A percentile compares a stretch with the other conserved stretches of the same genome.
phyloP scores from a whole-genome alignment of 139 green algal species.

The Tetradesmus lagerheimii region DNA sequence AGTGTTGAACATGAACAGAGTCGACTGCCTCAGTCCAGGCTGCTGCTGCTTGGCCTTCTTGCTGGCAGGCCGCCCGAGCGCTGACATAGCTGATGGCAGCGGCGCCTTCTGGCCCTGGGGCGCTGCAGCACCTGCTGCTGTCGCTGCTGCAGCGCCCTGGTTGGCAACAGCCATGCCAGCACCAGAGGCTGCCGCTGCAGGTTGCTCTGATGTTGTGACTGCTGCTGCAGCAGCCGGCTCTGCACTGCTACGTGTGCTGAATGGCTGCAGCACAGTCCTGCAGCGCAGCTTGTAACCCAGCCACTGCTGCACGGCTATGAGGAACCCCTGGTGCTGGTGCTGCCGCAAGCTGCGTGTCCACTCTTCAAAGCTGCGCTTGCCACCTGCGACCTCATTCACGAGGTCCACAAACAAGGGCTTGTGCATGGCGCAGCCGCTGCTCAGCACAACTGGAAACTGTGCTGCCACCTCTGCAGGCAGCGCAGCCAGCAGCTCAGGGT shows the following conservation, averaged over 20 bases:
- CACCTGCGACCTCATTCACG: not conserved
- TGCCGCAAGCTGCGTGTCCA: not conserved
- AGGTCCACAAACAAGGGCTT: not conserved
- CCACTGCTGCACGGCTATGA: not conserved
- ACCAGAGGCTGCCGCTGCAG: too few species aligned
- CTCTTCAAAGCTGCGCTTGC: constrained; percentile 4
- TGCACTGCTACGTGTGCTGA: not conserved
- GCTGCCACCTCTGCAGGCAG: not conserved
- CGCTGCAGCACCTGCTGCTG: not conserved
- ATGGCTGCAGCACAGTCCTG: not conserved
- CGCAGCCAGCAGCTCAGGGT: not conserved
- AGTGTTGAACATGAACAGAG: not conserved
- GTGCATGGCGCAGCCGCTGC: not conserved
- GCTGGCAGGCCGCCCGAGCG: too few species aligned
- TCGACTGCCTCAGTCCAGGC: not conserved
- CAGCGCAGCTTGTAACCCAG: not conserved
- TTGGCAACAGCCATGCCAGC: too few species aligned
- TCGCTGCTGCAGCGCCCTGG: not conserved
- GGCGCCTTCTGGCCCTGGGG: too few species aligned
- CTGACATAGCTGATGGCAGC: too few species aligned
- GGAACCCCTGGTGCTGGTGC: not conserved
- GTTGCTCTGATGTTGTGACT: too few species aligned
- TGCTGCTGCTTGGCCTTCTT: not conserved
- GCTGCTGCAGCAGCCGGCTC: not conserved
- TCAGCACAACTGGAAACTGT: not conserved